phyloP scores from a whole-genome alignment of 208 protist genomes.

The Angomonas desouzai region DNA sequence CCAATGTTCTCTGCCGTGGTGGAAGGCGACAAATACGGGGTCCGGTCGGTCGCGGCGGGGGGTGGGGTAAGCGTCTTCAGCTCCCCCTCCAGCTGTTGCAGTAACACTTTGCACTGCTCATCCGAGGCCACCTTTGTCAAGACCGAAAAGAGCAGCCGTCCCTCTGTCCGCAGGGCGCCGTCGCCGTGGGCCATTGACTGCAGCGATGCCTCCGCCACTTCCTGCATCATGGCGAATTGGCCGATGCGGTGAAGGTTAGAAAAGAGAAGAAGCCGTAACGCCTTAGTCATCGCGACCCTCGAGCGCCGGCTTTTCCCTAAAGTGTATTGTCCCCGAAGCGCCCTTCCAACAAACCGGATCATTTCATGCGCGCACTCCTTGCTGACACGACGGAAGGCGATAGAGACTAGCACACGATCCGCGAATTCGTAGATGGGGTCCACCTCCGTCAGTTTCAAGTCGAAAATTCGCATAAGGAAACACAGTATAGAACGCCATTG shows the following conservation, averaged over 20 bases:
- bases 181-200: conserved; percentile 47
- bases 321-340: conserved; percentile 19
- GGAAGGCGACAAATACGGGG: background rate
- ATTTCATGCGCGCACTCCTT: conserved; percentile 43
- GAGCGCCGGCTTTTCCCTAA: conserved; percentile 31
- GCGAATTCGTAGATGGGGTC: conserved; percentile 32
- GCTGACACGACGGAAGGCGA: conserved; percentile 26
- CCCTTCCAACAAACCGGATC: conserved; percentile 45
- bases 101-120: conserved; percentile 47
- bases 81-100: conserved; percentile 33
- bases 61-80: conserved; percentile 21
- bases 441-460: conserved; percentile 45
- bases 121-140: conserved; percentile 67
- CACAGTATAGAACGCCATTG: background rate
- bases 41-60: background rate
- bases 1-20: background rate
- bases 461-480: conserved; percentile 18
- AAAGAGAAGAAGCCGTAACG: conserved; percentile 46
- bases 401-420: conserved; percentile 22
- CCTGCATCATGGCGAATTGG: conserved; percentile 56
- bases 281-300: conserved; percentile 32
- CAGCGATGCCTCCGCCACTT: conserved; percentile 40
- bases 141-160: conserved; percentile 45
- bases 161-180: conserved; percentile 36
- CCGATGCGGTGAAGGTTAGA: conserved; percentile 79